Base-by-base conservation (phyloP, 2,329 filamentous ascomycete species). In the Thelonectria discophora region DNA sequence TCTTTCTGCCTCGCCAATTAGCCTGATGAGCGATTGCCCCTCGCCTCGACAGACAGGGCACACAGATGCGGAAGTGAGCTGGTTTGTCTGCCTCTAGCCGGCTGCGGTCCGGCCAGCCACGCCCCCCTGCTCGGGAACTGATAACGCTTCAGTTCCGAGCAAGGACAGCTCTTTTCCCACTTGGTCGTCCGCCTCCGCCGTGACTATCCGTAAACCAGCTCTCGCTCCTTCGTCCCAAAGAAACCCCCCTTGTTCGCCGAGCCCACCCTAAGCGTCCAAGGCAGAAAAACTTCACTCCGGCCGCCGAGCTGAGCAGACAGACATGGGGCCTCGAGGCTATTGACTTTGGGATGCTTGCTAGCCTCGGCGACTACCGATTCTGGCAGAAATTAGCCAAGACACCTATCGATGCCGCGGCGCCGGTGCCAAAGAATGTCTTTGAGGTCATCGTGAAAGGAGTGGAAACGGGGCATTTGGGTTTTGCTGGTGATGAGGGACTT, bases 281-380 rank as follows among this genome's bases (percentile, higher is more conserved):
- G n/a, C n/a, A n/a, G n/a, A n/a, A n/a, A n/a, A n/a, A n/a, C n/a
- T n/a, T n/a, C n/a, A n/a, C n/a, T n/a, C n/a, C n/a, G n/a, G n/a
- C n/a, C n/a, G 45, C 21, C 45, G 45, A 48, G 45, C 45, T 48
- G 45, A 48, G 45, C 7, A 48, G 45, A 21, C 24, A 24, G 45
- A 32, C 24, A 30, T 8, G 45, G 21, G 45, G 5, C 6, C 15
- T 15, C n/a, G 12, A 48, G 15, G 21, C 45, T 48, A 48, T 48
- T 30, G 45, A 48, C 8, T 20, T 20, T 15, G 21, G 10, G 5
- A n/a, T n/a, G n/a, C 24, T n/a, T 13, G 21, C 17, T 48, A 48
- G 45, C 12, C 21, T 30, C 20, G 24, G 45, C 30, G 45, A 17
- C 45, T 48, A 48, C 10, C 30, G 45, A 30, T 15, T 48, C 2